Conservation (phyloP, 805 yeast genomes). For the Saccharomycopsis sp. region DNA sequence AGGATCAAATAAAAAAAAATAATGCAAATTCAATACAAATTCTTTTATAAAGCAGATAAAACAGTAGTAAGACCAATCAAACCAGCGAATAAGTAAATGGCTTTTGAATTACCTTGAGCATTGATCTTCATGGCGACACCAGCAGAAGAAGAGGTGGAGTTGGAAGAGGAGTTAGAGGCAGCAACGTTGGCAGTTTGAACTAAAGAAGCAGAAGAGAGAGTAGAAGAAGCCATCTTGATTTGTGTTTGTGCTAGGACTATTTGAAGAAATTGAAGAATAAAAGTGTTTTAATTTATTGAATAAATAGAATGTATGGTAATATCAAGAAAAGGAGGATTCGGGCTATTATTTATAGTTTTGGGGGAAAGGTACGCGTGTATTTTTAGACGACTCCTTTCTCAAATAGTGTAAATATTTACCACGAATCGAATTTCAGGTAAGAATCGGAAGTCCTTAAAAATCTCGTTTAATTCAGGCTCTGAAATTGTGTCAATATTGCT, state of each 20-base stretch:
- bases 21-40: too few species aligned
- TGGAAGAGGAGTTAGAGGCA: conserved; percentile 8
- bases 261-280: neutral
- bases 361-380: too few species aligned
- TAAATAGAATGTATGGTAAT: neutral
- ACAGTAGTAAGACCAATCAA: conserved; percentile 17
- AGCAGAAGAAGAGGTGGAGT: conserved; percentile 11
- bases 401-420: too few species aligned
- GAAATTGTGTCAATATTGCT: too few species aligned
- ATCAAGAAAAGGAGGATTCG: too few species aligned
- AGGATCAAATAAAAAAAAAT: too few species aligned
- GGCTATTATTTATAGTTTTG: too few species aligned
- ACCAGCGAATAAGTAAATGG: conserved; percentile 15
- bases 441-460: too few species aligned
- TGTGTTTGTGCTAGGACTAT: neutral
- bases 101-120: conserved; percentile 12
- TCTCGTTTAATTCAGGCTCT: too few species aligned
- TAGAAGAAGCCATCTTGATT: conserved; percentile 16
- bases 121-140: conserved; percentile 3
- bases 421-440: too few species aligned
- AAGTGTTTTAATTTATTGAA: neutral
- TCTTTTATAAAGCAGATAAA: conserved; percentile 12
- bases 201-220: conserved; percentile 14
- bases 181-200: conserved; percentile 18
- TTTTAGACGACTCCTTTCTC: too few species aligned